Evolutionary conservation across 164 flowering plant genomes (phyloP), one percentile per base, ranked within the genome.

Genomic region (Euptelea pleiosperma): DNA sequence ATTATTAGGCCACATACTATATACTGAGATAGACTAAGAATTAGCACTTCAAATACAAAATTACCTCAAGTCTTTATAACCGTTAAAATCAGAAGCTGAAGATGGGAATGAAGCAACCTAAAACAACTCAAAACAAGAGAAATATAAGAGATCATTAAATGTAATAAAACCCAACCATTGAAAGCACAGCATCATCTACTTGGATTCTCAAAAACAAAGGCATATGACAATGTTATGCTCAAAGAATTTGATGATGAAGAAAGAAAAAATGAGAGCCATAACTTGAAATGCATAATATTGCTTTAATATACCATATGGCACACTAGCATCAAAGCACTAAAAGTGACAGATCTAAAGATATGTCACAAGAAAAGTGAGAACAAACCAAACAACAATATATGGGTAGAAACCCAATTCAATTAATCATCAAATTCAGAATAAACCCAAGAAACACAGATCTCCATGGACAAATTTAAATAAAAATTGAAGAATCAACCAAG

Each of bases 21-120:
- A 41, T 24, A 52, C 0, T 22, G 31, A 46, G 21, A 19, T 29
- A n/a, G n/a, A n/a, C n/a, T n/a, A 40, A n/a, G 39, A 61, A 26
- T 18, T n/a, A 7, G 47, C 3, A 26, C 11, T 15, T 35, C 8
- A 21, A n/a, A 57, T 4, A 4, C n/a, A 52, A 59, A 3, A 53
- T 43, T 72, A 81, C 86, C 86, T 82, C 25, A 55, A 57, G 18
- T 76, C 69, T 62, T 70, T 77, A 34, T 66, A 72, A 11, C 80
- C 79, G 57, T 77, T 79, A 30, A 44, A 60, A 55, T 76, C 81
- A 49, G 81, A 45, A 34, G 68, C 19, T 33, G 77, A 57, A 39
- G 74, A 52, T 64, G 82, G 65, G 44, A 77, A 62, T 22, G 76
- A 37, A 64, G 70, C 69, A 64, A 54, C 74, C 87, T 80, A 56